These are phyloP conservation scores for Fusarium camptoceras DNA, from an alignment of 2,329 filamentous ascomycete genomes.

Conservation along the genomic window DNA sequence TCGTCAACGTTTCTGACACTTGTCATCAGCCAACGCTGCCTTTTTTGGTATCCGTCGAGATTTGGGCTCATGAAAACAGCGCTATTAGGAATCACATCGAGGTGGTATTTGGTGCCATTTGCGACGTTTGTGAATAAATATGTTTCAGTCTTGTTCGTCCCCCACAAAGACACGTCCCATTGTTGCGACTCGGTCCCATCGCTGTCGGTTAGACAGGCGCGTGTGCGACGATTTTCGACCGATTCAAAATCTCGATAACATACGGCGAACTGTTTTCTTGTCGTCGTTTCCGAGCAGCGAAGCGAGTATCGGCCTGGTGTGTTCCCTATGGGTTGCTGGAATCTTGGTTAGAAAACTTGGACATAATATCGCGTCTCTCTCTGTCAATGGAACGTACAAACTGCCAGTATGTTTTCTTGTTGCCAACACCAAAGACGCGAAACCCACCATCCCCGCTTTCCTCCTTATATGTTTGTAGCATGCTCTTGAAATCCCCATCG, in stretches of 20 bases:
- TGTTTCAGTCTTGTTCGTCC: background rate
- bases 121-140: background rate
- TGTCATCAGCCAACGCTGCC: background rate
- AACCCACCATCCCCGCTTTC: background rate
- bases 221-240: background rate
- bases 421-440: background rate
- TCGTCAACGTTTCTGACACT: background rate
- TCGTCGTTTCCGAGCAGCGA: background rate
- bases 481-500: background rate
- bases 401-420: background rate
- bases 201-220: background rate
- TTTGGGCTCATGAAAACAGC: background rate
- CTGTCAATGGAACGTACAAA: background rate
- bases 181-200: background rate
- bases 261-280: background rate
- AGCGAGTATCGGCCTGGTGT: background rate
- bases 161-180: background rate
- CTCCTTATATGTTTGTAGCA: background rate
- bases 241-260: background rate
- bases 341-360: background rate
- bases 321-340: background rate
- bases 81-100: background rate
- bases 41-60: background rate
- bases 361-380: background rate
- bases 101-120: background rate